Base-by-base conservation (phyloP, 306 rosid species). In the Biancaea sappan region DNA sequence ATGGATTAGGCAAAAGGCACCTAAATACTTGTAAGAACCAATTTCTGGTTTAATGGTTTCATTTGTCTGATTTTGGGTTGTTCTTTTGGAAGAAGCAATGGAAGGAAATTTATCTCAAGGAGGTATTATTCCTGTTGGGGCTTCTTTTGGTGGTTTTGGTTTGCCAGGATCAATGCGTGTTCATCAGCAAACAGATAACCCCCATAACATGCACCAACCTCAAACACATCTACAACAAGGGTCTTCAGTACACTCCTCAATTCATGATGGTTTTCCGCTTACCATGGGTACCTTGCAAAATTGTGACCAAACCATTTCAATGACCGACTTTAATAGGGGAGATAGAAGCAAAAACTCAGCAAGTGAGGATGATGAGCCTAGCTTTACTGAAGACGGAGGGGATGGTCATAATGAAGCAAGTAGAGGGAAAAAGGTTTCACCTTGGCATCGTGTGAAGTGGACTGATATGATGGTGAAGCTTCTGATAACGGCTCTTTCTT, bases 401-500 rank as follows among this genome's bases (percentile, higher is more conserved):
- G 96, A 88, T 67, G 90, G 87, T 68, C 86, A 83, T 18, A 79
- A 70, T 46, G 94, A 93, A 77, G 81, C 28, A 0, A 60, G 54
- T 52, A 77, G 79, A 81, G 92, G 90, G 86, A 89, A 85, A 83
- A 93, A 84, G 81, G 91, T 87, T 26, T 83, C 75, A 0, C 81
- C 86, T 4, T 93, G 98, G 98, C 94, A 91, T 72, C 92, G 96
- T 14, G 92, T 93, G 67, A 91, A 91, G 80, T 93, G 98, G 98
- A 86, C 96, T 4, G 94, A 91, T 84, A 87, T 85, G 86, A 93
- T 91, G 97, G 98, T 93, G 82, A 91, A 52, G 89, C 97, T 93
- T 82, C 53, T 91, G 80, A 91, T 93, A 50, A 93, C 96, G 6
- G 93, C 96, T 1, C 92, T 91, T 16, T 93, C 98, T 18, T 93